phyloP scores from a whole-genome alignment of 768 basidiomycete genomes.

The Boletus rubroflammeus region DNA sequence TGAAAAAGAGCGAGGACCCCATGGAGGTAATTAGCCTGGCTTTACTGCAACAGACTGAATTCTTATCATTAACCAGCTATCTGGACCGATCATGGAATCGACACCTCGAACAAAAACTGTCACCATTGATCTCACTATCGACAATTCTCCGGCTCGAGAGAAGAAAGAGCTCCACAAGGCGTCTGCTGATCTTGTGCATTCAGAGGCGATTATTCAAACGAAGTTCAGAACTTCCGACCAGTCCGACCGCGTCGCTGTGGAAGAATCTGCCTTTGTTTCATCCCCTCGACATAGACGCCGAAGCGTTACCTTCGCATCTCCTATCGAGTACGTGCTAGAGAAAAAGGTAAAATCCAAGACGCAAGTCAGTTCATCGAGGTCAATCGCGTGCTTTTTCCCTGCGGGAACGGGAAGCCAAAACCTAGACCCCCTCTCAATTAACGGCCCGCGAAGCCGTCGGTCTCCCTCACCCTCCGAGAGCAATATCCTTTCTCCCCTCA shows the following conservation, averaged over 20 bases:
- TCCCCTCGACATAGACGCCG: conserved; percentile 12
- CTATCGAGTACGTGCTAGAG: conserved; percentile 14
- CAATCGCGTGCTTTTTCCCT: not conserved
- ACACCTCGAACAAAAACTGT: conserved; percentile 23
- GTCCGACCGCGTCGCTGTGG: not conserved
- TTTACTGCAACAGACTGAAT: not conserved
- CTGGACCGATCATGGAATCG: conserved; percentile 3
- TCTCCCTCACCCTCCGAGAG: conserved; percentile 2
- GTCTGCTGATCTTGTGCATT: not conserved
- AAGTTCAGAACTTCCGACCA: not conserved
- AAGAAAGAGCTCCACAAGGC: not conserved
- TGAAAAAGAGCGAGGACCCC: conserved; percentile 2
- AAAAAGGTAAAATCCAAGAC: not conserved
- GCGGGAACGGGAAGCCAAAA: not conserved
- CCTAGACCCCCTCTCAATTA: not conserved
- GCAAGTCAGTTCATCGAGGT: conserved; percentile 4
- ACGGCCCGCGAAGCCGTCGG: not conserved
- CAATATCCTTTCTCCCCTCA: conserved; percentile 18
- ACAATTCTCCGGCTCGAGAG: conserved; percentile 23
- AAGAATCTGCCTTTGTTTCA: not conserved
- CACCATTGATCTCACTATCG: conserved; percentile 46
- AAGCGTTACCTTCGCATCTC: conserved; percentile 32
- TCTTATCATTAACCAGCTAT: conserved; percentile 12
- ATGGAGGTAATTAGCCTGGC: conserved; percentile 9
- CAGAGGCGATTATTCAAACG: not conserved